Evolutionary conservation across 1,284 basidiomycete genomes (phyloP).

Genomic region (Ceraceosorus guamensis): DNA sequence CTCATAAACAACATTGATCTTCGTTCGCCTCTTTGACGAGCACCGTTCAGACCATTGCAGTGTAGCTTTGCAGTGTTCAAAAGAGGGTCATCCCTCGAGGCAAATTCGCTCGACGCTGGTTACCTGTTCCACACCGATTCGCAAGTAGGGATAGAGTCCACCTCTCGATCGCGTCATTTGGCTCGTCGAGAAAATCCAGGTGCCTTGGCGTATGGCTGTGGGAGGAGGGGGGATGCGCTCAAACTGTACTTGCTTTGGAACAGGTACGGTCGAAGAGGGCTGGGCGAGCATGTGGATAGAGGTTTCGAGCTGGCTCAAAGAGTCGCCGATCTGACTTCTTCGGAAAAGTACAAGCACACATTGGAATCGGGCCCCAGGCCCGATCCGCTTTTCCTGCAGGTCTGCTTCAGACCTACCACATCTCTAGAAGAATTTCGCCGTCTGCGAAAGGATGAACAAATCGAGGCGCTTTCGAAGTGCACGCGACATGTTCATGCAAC

Average conservation of each 20-base stretch:
- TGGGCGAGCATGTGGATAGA: constrained; percentile 39
- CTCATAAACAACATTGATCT: too few species aligned
- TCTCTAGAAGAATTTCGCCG: background rate
- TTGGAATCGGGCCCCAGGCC: constrained; percentile 36
- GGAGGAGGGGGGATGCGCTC: constrained; percentile 49
- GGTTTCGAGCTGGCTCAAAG: constrained; percentile 24
- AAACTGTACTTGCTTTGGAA: constrained; percentile 51
- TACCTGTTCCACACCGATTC: constrained; percentile 49
- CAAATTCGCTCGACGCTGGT: constrained; percentile 49
- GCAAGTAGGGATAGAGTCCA: background rate
- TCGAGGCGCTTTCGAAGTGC: constrained; percentile 11
- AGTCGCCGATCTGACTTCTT: constrained; percentile 22
- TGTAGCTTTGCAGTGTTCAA: constrained; percentile 49
- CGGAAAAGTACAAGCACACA: constrained; percentile 2
- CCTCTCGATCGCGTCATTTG: constrained; percentile 8
- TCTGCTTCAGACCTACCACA: constrained; percentile 34
- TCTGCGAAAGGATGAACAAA: background rate
- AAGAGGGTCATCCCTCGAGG: constrained; percentile 40
- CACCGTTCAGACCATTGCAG: constrained; percentile 38
- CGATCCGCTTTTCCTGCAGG: constrained; percentile 35
- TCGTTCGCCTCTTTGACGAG: background rate
- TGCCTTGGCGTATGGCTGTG: constrained; percentile 47
- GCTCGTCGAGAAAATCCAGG: constrained; percentile 21
- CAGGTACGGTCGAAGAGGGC: constrained; percentile 44
- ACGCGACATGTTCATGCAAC: constrained; percentile 17